Evolutionary conservation across 257 asterid species (phyloP).

Genomic region (Plantago elongata): DNA sequence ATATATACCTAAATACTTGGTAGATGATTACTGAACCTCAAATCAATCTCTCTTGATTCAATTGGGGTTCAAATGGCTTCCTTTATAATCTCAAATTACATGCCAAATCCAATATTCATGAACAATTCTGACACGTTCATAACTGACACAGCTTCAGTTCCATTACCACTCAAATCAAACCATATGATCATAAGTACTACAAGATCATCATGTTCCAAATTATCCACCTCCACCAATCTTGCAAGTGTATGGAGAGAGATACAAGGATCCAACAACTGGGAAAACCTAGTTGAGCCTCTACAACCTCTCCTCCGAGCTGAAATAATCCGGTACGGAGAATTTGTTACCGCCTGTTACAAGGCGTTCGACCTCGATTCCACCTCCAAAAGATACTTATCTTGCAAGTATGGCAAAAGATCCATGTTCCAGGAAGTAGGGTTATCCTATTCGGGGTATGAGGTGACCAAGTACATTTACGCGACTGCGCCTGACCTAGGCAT

Average conservation of each 20-base stretch:
- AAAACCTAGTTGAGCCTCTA: conserved; percentile 48
- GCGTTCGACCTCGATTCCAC: conserved; percentile 54
- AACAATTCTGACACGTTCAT: too few species aligned
- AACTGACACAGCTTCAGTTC: too few species aligned
- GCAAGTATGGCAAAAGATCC: conserved; percentile 49
- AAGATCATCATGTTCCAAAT: too few species aligned
- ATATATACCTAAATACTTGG: too few species aligned
- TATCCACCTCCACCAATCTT: conserved; percentile 12
- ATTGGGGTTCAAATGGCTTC: too few species aligned
- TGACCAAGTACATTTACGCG: conserved; percentile 57
- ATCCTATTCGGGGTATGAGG: conserved; percentile 40
- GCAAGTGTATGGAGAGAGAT: conserved; percentile 47
- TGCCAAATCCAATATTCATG: too few species aligned
- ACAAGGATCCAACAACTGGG: conserved; percentile 55
- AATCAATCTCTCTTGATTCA: too few species aligned
- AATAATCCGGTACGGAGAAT: conserved; percentile 55
- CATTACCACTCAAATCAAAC: too few species aligned
- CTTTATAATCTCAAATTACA: too few species aligned
- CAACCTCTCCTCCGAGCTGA: conserved; percentile 47
- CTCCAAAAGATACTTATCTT: conserved; percentile 53
- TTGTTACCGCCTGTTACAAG: conserved; percentile 57
- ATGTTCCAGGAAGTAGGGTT: conserved; percentile 44
- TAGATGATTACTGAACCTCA: too few species aligned
- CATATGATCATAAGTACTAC: too few species aligned
- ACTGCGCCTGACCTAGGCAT: conserved; percentile 37